These are phyloP conservation scores for Paramecium pentaurelia DNA, from an alignment of 73 alveolate species.

Conservation along the genomic window DNA sequence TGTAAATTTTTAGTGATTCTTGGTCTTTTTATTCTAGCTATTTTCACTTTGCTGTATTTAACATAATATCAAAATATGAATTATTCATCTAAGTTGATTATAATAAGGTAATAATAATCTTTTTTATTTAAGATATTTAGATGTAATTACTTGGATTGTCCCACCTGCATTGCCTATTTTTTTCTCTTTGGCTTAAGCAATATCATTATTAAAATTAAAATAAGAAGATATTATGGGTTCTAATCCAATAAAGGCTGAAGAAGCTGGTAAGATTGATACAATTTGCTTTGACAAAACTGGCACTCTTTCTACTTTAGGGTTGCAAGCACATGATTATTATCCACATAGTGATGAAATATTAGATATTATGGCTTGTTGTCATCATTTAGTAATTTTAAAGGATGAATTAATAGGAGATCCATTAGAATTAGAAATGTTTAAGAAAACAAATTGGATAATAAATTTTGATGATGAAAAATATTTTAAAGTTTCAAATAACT, in stretches of 20 bases:
- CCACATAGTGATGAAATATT: neutral
- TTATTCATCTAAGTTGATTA: neutral
- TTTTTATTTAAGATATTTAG: neutral
- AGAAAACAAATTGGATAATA: neutral
- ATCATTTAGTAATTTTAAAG: constrained; percentile 25
- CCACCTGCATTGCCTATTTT: constrained; percentile 60
- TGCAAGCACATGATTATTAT: neutral
- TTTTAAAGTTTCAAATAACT: neutral
- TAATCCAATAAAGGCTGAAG: constrained; percentile 40
- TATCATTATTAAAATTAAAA: neutral
- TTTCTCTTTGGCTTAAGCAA: constrained; percentile 25
- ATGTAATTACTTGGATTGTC: constrained; percentile 33
- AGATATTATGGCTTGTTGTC: constrained; percentile 37
- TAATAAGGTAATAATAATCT: neutral
- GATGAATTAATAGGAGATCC: constrained; percentile 55
- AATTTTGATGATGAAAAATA: neutral
- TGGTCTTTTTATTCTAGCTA: neutral
- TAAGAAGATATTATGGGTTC: neutral
- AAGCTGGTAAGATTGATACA: constrained; percentile 46
- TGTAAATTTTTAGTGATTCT: constrained; percentile 25
- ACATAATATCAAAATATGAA: neutral
- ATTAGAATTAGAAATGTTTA: constrained; percentile 59
- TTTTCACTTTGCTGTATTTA: neutral
- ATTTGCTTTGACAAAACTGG: constrained; percentile 61
- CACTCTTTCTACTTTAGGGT: constrained; percentile 44